Conservation (phyloP, 2,329 filamentous ascomycete genomes). For the Venturia oleaginea region DNA sequence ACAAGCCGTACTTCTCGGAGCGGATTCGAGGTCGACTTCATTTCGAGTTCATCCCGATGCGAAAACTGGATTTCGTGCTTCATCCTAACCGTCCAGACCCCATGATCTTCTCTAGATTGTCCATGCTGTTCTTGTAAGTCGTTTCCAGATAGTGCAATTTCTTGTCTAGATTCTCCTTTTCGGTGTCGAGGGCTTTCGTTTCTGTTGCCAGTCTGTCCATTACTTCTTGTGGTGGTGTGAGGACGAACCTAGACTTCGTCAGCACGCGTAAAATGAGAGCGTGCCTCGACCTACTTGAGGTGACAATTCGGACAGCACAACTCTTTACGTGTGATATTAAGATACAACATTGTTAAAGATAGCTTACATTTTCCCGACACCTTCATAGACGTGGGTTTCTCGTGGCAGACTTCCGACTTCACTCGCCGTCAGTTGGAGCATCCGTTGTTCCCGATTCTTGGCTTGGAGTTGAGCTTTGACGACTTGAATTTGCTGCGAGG, state of each 20-base stretch:
- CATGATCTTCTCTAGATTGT: constrained; percentile 85
- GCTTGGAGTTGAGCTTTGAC: constrained; percentile 74
- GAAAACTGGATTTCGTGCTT: not conserved
- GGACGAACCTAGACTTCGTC: constrained; percentile 64
- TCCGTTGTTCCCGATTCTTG: constrained; percentile 81
- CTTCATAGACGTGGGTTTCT: constrained; percentile 80
- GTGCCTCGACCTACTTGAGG: not conserved
- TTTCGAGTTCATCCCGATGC: not conserved
- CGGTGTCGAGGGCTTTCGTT: constrained; percentile 63
- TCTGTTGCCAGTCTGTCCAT: constrained; percentile 68
- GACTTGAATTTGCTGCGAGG: constrained; percentile 85
- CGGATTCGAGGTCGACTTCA: not conserved
- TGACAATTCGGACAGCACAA: not conserved
- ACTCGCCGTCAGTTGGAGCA: constrained; percentile 76
- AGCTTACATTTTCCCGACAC: constrained; percentile 88
- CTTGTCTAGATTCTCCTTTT: constrained; percentile 76
- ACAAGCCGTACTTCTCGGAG: not conserved
- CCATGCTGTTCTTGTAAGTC: constrained; percentile 86
- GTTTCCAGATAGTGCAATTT: constrained; percentile 89
- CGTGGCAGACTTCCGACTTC: constrained; percentile 71
- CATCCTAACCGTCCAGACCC: not conserved
- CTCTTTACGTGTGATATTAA: not conserved
- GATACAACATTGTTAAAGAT: not conserved
- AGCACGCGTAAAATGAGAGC: not conserved
- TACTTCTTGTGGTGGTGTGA: constrained; percentile 62